phyloP scores from a whole-genome alignment of 192 early-diverging fungal species.

The Dispira simplex region DNA sequence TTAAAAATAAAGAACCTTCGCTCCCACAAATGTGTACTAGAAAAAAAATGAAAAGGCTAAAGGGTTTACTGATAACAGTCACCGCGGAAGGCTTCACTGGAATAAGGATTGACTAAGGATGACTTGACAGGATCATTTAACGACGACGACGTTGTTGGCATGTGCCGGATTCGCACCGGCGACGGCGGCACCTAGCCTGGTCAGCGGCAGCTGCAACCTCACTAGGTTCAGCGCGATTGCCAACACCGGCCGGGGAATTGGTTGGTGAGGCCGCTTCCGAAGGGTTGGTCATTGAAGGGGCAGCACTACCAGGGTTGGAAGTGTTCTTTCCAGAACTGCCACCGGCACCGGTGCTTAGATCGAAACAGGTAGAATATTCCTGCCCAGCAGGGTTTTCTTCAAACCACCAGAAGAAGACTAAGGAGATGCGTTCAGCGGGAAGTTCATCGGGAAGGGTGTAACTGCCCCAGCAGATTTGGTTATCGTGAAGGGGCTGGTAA shows the following conservation, averaged over 20 bases:
- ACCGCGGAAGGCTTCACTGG: too few species aligned
- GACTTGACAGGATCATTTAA: too few species aligned
- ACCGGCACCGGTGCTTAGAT: conserved; percentile 17
- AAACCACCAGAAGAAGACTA: conserved; percentile 48
- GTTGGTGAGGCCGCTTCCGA: not conserved
- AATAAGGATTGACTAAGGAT: too few species aligned
- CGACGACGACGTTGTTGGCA: too few species aligned
- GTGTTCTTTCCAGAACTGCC: not conserved
- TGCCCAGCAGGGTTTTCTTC: conserved; percentile 38
- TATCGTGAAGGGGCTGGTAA: conserved; percentile 26
- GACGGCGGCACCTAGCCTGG: too few species aligned
- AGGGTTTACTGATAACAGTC: too few species aligned
- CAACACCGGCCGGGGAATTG: not conserved
- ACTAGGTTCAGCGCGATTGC: not conserved
- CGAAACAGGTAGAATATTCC: conserved; percentile 48
- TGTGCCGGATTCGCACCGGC: too few species aligned
- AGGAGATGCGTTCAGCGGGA: conserved; percentile 28
- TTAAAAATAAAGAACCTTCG: too few species aligned
- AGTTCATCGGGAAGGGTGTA: conserved; percentile 32
- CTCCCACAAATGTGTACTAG: too few species aligned
- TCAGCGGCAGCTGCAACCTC: too few species aligned
- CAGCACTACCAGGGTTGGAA: not conserved
- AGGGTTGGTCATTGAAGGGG: not conserved
- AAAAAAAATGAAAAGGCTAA: too few species aligned
- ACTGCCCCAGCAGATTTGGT: conserved; percentile 30